These are phyloP conservation scores for Hemileccinum impolitum DNA, from an alignment of 768 basidiomycete species.

Conservation along the genomic window DNA sequence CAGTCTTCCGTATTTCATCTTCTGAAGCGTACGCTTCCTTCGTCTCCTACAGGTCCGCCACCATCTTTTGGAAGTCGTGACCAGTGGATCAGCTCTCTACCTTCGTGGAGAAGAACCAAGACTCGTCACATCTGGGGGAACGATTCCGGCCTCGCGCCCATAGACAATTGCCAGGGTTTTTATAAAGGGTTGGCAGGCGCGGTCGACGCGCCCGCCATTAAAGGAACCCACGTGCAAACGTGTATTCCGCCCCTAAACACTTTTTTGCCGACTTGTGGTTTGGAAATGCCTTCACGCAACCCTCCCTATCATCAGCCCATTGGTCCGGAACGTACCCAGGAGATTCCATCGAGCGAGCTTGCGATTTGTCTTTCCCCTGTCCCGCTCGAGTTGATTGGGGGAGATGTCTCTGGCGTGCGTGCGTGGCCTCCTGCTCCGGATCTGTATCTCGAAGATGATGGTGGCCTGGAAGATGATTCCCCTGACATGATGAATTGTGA, in stretches of 20 bases:
- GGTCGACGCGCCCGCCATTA: constrained; percentile 78
- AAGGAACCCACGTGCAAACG: constrained; percentile 82
- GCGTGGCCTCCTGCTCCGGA: constrained; percentile 19
- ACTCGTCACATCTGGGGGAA: constrained; percentile 66
- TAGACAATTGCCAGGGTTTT: constrained; percentile 56
- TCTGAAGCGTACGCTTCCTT: constrained; percentile 56
- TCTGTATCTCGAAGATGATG: constrained; percentile 25
- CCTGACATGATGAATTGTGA: constrained; percentile 53
- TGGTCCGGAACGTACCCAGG: background rate
- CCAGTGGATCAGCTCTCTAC: constrained; percentile 70
- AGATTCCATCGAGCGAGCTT: background rate
- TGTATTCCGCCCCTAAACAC: constrained; percentile 71
- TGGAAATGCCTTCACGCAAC: constrained; percentile 12
- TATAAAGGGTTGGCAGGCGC: constrained; percentile 68
- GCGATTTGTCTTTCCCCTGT: background rate
- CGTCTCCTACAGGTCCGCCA: constrained; percentile 57
- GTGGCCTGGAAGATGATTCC: constrained; percentile 55
- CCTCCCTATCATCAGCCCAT: constrained; percentile 29
- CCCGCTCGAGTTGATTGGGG: constrained; percentile 13
- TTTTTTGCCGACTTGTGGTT: constrained; percentile 10
- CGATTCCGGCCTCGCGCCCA: constrained; percentile 26
- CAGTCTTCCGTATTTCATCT: constrained; percentile 48
- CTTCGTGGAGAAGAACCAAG: constrained; percentile 69
- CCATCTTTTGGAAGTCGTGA: constrained; percentile 65
- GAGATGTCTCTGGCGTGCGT: constrained; percentile 2